Evolutionary conservation across 768 basidiomycete genomes (phyloP).

Genomic region (Lactarius trivialis): DNA sequence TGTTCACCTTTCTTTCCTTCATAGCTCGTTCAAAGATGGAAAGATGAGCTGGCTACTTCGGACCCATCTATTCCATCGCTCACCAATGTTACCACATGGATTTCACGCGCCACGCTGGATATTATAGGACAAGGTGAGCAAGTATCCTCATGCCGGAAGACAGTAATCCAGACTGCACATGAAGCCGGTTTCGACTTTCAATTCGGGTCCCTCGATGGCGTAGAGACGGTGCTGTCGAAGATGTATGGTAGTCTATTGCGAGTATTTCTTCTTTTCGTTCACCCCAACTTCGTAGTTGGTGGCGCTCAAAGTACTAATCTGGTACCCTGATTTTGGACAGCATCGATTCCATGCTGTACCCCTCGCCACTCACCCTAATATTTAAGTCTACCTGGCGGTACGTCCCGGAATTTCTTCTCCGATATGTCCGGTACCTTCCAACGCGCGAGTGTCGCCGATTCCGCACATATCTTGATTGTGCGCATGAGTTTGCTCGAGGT

Average conservation of each 20-base stretch:
- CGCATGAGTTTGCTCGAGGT: not conserved
- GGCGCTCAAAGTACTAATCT: not conserved
- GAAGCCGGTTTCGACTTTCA: constrained; percentile 27
- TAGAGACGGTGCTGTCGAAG: constrained; percentile 21
- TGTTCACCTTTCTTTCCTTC: not conserved
- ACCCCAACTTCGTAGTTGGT: not conserved
- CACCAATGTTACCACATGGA: constrained; percentile 23
- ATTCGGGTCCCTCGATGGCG: constrained; percentile 25
- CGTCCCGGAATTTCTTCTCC: constrained; percentile 18
- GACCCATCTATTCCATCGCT: not conserved
- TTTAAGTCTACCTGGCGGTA: constrained; percentile 24
- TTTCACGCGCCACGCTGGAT: constrained; percentile 26
- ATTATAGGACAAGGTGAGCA: constrained; percentile 26
- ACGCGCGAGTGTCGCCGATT: constrained; percentile 10
- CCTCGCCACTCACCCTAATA: constrained; percentile 5
- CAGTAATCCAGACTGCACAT: not conserved
- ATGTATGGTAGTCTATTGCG: constrained; percentile 27
- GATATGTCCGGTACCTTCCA: constrained; percentile 5
- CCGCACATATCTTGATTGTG: constrained; percentile 3
- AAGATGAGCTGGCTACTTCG: constrained; percentile 18
- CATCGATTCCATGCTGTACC: constrained; percentile 14
- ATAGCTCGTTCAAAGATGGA: constrained; percentile 27
- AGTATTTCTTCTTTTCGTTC: constrained; percentile 1
- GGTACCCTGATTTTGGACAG: not conserved
- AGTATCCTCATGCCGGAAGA: not conserved